phyloP scores from a whole-genome alignment of 2,329 filamentous ascomycete species.

The Hypoxylon sp. region DNA sequence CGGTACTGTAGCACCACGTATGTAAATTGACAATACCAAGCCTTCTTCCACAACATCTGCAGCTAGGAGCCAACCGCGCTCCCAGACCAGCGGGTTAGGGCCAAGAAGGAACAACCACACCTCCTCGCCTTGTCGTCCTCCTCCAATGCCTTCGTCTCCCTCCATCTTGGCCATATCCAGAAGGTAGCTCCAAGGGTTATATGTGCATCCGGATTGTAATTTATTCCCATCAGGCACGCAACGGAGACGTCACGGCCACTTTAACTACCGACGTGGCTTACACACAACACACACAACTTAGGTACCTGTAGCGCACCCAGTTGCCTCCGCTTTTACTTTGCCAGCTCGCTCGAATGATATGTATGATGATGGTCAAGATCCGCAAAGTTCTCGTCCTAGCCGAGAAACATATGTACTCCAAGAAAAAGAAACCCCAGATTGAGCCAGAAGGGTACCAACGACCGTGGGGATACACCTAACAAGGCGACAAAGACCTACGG shows the following conservation, averaged over 20 bases:
- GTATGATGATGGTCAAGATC: conserved; percentile 31
- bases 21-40: conserved; percentile 36
- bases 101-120: conserved; percentile 42
- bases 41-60: conserved; percentile 39
- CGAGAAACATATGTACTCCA: conserved; percentile 37
- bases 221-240: conserved; percentile 40
- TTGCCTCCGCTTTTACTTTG: conserved; percentile 28
- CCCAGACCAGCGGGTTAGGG: conserved; percentile 42
- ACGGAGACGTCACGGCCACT: conserved; percentile 31
- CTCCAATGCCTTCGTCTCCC: conserved; percentile 29
- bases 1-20: conserved; percentile 24
- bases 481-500: conserved; percentile 41
- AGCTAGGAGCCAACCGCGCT: conserved; percentile 38
- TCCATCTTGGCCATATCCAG: conserved; percentile 37
- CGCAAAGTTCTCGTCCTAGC: conserved; percentile 35
- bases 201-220: conserved; percentile 32
- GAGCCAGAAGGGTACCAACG: conserved; percentile 33
- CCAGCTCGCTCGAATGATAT: conserved; percentile 19
- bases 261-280: conserved; percentile 44
- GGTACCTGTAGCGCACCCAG: conserved; percentile 14
- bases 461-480: conserved; percentile 33
- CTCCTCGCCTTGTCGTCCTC: conserved; percentile 28
- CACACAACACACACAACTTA: conserved; percentile 21
- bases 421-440: conserved; percentile 20
- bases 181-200: conserved; percentile 34